Evolutionary conservation across 768 basidiomycete species (phyloP).

Genomic region (Leccinum subgranulosum): DNA sequence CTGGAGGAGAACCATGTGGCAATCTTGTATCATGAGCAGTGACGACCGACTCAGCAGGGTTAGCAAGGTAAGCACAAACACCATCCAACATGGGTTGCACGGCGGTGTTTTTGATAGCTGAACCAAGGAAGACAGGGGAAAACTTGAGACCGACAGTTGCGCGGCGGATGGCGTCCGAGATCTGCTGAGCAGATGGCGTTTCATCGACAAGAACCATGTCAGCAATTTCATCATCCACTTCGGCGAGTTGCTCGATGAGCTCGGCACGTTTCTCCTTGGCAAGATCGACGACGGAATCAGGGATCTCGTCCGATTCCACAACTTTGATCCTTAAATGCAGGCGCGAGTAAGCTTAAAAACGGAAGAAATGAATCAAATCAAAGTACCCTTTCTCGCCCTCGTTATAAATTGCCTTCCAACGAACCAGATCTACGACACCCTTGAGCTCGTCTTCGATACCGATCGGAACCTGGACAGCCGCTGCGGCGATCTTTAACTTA

Average conservation of each 20-base stretch:
- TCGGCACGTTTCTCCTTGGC: constrained; percentile 85
- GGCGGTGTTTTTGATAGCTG: constrained; percentile 95
- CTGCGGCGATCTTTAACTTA: constrained; percentile 90
- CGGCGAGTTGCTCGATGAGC: constrained; percentile 92
- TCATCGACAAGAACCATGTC: constrained; percentile 89
- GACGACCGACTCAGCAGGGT: constrained; percentile 74
- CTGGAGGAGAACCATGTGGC: constrained; percentile 59
- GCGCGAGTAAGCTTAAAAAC: constrained; percentile 1
- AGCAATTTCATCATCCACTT: constrained; percentile 93
- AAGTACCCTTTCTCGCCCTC: constrained; percentile 90
- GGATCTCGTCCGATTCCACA: constrained; percentile 84
- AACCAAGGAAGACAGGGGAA: constrained; percentile 95
- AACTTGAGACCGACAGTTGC: constrained; percentile 87
- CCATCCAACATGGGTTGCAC: constrained; percentile 94
- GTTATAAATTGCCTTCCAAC: constrained; percentile 94
- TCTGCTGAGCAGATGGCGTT: constrained; percentile 65
- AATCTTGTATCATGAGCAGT: constrained; percentile 81
- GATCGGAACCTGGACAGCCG: constrained; percentile 95
- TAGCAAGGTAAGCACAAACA: constrained; percentile 92
- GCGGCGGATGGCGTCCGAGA: constrained; percentile 83
- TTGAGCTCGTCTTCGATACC: constrained; percentile 82
- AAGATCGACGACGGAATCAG: constrained; percentile 64
- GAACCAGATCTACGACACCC: constrained; percentile 92
- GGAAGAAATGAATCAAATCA: background rate
- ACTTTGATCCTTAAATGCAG: constrained; percentile 59